Evolutionary conservation across 2,329 filamentous ascomycete genomes (phyloP).

Genomic region (Aureobasidium sp.): DNA sequence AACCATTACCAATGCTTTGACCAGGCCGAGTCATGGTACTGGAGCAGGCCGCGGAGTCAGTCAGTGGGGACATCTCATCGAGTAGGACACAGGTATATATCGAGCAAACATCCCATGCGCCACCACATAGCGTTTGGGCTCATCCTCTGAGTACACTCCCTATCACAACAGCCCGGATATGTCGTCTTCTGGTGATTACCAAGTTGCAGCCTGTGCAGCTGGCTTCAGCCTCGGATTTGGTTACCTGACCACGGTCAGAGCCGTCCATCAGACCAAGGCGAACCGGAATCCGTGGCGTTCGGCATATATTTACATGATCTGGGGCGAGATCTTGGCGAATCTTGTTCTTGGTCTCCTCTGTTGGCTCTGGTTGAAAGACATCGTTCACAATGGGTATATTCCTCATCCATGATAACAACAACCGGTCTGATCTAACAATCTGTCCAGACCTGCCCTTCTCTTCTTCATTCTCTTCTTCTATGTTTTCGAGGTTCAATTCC

Average conservation of each 20-base stretch:
- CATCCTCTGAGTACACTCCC: background rate
- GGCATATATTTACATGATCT: conserved; percentile 38
- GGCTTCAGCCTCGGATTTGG: conserved; percentile 39
- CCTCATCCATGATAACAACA: background rate
- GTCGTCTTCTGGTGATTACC: conserved; percentile 14
- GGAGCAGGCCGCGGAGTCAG: background rate
- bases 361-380: conserved; percentile 27
- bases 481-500: conserved; percentile 16
- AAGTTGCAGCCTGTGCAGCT: conserved; percentile 15
- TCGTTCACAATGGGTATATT: background rate
- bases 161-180: background rate
- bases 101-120: background rate
- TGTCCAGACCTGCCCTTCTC: background rate
- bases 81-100: background rate
- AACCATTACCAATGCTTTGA: background rate
- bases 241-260: conserved; percentile 34
- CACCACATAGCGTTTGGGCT: background rate
- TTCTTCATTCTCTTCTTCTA: conserved; percentile 24
- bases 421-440: background rate
- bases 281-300: background rate
- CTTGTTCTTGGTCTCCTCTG: conserved; percentile 37
- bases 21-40: background rate
- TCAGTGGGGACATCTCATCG: background rate
- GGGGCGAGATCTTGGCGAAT: conserved; percentile 37
- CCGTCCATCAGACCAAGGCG: conserved; percentile 29